Conservation (phyloP, 2,329 filamentous ascomycete species). For the Penicillium sp. region DNA sequence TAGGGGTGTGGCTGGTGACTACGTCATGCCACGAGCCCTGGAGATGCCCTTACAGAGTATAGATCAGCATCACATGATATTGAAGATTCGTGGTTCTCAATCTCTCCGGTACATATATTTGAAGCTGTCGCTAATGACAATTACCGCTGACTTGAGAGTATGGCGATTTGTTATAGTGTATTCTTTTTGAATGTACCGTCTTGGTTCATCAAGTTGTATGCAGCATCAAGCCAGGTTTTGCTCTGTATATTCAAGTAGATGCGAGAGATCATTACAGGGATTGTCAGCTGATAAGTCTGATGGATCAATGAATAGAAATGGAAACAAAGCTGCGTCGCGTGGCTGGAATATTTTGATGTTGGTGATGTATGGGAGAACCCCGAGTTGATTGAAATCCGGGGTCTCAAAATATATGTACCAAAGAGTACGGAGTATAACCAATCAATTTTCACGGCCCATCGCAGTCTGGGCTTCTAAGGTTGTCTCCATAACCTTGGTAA, state of each 20-base stretch:
- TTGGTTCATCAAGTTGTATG: background rate
- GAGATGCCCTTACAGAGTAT: background rate
- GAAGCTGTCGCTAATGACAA: background rate
- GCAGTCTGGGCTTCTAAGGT: background rate
- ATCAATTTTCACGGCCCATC: background rate
- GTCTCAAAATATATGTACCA: background rate
- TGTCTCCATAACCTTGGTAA: background rate
- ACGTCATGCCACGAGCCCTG: slow-evolving; percentile 6
- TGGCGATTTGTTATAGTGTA: background rate
- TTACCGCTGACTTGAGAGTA: too few relatives aligned
- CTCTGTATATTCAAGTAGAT: too few relatives aligned
- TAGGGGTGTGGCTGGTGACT: background rate
- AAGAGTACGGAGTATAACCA: too few relatives aligned
- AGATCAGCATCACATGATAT: background rate
- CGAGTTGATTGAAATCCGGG: background rate
- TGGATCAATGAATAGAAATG: background rate
- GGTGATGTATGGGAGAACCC: background rate
- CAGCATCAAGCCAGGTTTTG: background rate
- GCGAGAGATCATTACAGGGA: background rate
- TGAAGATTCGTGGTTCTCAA: background rate
- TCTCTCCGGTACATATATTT: background rate
- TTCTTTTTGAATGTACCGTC: background rate
- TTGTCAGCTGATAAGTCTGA: background rate
- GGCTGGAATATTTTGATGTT: background rate
- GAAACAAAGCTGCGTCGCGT: background rate